A percentile compares a stretch with the other conserved stretches of the same genome.
Conservation (phyloP, 2,329 filamentous ascomycete species). For the Ophiostoma fasciatum region DNA sequence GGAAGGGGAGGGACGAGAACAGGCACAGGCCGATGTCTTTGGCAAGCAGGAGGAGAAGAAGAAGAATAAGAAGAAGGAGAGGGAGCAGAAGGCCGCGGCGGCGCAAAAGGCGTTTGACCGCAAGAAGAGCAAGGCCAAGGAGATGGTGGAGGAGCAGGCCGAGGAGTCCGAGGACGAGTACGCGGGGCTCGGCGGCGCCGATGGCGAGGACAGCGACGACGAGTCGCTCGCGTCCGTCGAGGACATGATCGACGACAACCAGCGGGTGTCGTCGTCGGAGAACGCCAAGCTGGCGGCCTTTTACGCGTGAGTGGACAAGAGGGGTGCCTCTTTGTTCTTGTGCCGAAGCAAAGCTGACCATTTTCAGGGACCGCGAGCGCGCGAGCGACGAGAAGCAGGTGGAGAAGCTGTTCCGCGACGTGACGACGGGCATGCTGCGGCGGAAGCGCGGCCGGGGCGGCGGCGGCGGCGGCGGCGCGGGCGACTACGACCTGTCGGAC, state of each 20-base stretch:
- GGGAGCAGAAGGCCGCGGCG: conserved; percentile 8
- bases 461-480: conserved; percentile 51
- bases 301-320: conserved; percentile 76
- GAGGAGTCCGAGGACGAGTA: conserved; percentile 98
- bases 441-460: conserved; percentile 69
- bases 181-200: conserved; percentile 77
- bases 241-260: conserved; percentile 82
- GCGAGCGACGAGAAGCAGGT: conserved; percentile 73
- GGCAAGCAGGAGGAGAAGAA: neutral
- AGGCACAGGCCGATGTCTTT: no score
- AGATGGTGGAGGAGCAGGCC: conserved; percentile 83
- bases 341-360: no score
- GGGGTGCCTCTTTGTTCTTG: no score
- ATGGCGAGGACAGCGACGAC: conserved; percentile 72
- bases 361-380: conserved; percentile 67
- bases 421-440: conserved; percentile 76
- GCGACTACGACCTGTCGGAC: conserved; percentile 71
- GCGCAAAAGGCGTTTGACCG: conserved; percentile 49
- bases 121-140: conserved; percentile 74
- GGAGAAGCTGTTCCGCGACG: conserved; percentile 82
- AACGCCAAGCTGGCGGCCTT: conserved; percentile 72
- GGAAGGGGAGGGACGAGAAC: conserved; percentile 4
- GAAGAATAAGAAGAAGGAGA: conserved; percentile 19
- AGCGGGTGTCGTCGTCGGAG: conserved; percentile 58
- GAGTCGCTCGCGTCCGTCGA: conserved; percentile 57